Conservation (phyloP, 768 basidiomycete genomes). For the Polyporus arcularius region DNA sequence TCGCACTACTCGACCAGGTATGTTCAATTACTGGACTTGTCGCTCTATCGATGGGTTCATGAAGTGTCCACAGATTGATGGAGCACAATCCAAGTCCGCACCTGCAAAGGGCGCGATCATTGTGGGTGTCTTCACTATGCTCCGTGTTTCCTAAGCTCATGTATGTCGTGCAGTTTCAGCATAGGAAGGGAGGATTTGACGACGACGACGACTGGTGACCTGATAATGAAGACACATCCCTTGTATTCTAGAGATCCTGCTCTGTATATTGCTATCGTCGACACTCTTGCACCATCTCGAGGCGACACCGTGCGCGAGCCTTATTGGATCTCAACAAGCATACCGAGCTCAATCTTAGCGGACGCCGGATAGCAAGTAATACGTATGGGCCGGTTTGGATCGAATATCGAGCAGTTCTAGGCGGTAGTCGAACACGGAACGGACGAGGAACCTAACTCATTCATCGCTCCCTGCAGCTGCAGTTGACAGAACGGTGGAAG, state of each 20-base stretch:
- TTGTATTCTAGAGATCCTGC: neutral
- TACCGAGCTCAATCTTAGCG: no score
- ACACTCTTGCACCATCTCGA: no score
- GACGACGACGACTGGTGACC: constrained; percentile 35
- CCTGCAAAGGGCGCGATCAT: constrained; percentile 44
- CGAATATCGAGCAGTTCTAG: no score
- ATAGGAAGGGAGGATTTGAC: constrained; percentile 36
- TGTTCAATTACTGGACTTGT: neutral
- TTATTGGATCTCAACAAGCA: no score
- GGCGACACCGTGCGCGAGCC: no score
- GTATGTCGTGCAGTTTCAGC: constrained; percentile 30
- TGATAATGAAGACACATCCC: constrained; percentile 8
- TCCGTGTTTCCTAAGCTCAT: neutral
- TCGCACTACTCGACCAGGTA: constrained; percentile 86
- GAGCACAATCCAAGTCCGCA: constrained; percentile 41
- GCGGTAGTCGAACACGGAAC: no score
- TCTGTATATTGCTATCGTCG: neutral
- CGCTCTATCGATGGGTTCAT: neutral
- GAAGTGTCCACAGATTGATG: constrained; percentile 35
- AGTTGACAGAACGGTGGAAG: no score
- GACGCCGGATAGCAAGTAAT: no score
- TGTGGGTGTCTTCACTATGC: constrained; percentile 28
- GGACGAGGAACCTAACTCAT: no score
- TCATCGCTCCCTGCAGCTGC: no score
- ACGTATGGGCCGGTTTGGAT: no score